Percentiles rank a stretch among this genome's conserved stretches.
Evolutionary conservation across 139 green algal species (phyloP).

Genomic region (Volvox reticuliferus): DNA sequence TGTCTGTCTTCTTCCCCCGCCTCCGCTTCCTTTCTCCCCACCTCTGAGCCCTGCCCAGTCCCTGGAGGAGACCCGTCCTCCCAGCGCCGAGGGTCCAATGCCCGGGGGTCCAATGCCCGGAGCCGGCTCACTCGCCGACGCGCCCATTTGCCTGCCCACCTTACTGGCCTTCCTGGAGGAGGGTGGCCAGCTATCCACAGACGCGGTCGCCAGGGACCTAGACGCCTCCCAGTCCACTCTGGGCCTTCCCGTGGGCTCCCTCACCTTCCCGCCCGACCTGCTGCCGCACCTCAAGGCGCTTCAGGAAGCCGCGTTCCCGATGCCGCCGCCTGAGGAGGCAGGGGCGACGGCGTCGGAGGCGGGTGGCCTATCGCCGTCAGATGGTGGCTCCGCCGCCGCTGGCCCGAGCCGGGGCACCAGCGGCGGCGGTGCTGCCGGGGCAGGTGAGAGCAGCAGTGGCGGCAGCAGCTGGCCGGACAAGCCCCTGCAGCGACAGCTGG

Average conservation of each 20-base stretch:
- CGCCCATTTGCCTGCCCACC: conserved; percentile 47
- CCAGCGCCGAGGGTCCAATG: not conserved
- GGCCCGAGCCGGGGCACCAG: no score
- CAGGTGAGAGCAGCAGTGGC: conserved; percentile 1
- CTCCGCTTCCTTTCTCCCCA: not conserved
- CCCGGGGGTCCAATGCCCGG: not conserved
- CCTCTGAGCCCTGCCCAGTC: not conserved
- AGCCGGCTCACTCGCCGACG: conserved; percentile 20
- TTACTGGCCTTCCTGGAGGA: conserved; percentile 63
- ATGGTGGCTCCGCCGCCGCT: no score
- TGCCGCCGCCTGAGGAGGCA: not conserved
- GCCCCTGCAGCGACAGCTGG: conserved; percentile 49
- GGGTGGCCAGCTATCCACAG: conserved; percentile 55
- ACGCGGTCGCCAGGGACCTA: conserved; percentile 65
- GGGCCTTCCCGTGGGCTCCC: conserved; percentile 24
- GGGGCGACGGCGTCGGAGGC: not conserved
- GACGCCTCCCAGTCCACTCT: conserved; percentile 32
- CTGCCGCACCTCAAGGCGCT: conserved; percentile 22
- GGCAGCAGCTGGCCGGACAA: conserved; percentile 24
- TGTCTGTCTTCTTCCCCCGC: not conserved
- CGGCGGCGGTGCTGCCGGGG: not conserved
- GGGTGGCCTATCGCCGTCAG: not conserved
- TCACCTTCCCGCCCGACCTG: conserved; percentile 1
- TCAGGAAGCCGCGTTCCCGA: conserved; percentile 6
- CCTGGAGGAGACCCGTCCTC: conserved; percentile 13